Evolutionary conservation across 371 early-diverging fungal genomes (phyloP), one percentile per base, ranked within the genome.

Genomic region (Catenaria anguillulae): DNA sequence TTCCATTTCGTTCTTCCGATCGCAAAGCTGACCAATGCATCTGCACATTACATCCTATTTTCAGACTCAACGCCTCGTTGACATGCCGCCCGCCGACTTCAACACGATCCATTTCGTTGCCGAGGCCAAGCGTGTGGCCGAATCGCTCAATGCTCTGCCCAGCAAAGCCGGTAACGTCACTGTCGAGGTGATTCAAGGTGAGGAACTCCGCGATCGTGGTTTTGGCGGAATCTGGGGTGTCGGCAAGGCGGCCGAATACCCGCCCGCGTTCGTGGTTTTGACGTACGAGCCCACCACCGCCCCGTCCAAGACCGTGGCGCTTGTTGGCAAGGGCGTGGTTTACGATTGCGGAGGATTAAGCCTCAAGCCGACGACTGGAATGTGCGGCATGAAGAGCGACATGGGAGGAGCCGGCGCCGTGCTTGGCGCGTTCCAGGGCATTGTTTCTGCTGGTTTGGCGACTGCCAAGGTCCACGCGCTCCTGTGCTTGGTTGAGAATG

Each of bases 271-370:
- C 5, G 71, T 68, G 45, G 56, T 75, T 17, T 62, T 77, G 15
- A 61, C 60, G 26, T 67, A 71, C 62, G 63, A 42, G n/a, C 74
- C 74, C 19, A 26, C 63, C 26, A 54, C 29, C 2, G 64, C 66
- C 21, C 36, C 31, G 24, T 4, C 4, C 36, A 76, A 67, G 63
- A 71, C 74, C 8, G 52, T 76, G n/a, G 75, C 71, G 21, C 67
- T 69, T 55, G 78, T 77, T 31, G 78, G 78, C 55, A 78, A 78
- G 65, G 78, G 78, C n/a, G 74, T 78, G 60, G 70, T 71, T 17
- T 78, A 66, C 68, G 78, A 78, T 65, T 70, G 76, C 37, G 78
- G 78, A 35, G 78, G 78, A 60, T 61, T 78, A 12, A 67, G 67
- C 19, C 42, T 78, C 64, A 78, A 78, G 64, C 46, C 68, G 24